phyloP scores from a whole-genome alignment of 2,329 filamentous ascomycete genomes.

The Simplicillium aogashimaense region DNA sequence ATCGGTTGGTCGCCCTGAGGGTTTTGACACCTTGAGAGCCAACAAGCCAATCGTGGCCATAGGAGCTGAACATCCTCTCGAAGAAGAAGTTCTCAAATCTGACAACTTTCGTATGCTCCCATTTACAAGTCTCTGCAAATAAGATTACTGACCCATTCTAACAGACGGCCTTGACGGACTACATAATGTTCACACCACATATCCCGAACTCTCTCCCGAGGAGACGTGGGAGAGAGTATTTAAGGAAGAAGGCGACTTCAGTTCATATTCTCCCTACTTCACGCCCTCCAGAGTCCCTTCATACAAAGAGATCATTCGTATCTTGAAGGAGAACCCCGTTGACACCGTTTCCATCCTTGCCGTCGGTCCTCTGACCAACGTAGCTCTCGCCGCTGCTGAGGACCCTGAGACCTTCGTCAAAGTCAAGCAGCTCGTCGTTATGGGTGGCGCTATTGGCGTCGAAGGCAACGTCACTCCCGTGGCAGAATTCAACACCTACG shows the following conservation, averaged over 20 bases:
- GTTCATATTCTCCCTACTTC: conserved; percentile 52
- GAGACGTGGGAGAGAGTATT: conserved; percentile 68
- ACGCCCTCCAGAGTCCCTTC: conserved; percentile 63
- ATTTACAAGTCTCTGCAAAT: neutral
- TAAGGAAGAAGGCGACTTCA: conserved; percentile 21
- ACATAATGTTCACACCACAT: conserved; percentile 63
- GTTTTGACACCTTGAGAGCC: conserved; percentile 62
- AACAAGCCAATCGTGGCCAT: conserved; percentile 78
- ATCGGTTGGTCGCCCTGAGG: conserved; percentile 52
- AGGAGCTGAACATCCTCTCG: conserved; percentile 76
- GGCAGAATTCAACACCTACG: conserved; percentile 93
- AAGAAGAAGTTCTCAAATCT: conserved; percentile 69
- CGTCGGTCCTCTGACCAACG: conserved; percentile 85
- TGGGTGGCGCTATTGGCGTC: conserved; percentile 78
- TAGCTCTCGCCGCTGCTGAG: conserved; percentile 78
- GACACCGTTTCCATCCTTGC: conserved; percentile 85
- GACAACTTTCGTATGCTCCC: conserved; percentile 75
- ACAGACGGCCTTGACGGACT: conserved; percentile 67
- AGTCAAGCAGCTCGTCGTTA: conserved; percentile 85
- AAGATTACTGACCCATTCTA: conserved; percentile 5
- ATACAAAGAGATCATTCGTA: conserved; percentile 80
- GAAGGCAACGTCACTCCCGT: conserved; percentile 78
- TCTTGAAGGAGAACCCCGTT: conserved; percentile 70
- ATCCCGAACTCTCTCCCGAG: conserved; percentile 64
- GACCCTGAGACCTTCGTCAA: conserved; percentile 84